Conservation (phyloP, 1,284 basidiomycete species). For the Trametes versicolor region DNA sequence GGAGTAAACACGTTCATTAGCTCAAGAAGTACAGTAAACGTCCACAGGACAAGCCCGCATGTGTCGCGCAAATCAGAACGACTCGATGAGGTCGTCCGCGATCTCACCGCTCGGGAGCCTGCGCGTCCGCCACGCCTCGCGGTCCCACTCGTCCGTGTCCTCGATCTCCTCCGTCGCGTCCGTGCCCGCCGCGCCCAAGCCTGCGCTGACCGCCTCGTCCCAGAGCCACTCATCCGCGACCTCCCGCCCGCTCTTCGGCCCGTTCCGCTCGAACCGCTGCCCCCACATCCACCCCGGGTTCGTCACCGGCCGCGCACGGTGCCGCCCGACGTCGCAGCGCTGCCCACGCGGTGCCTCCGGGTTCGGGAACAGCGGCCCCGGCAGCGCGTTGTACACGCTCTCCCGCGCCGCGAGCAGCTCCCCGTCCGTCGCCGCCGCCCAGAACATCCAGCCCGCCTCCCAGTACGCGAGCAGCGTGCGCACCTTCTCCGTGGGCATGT, state of each 20-base stretch:
- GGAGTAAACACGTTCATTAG: too few species aligned
- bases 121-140: slow-evolving; percentile 1
- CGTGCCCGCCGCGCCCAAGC: too few species aligned
- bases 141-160: background rate
- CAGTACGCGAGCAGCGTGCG: background rate
- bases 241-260: background rate
- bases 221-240: background rate
- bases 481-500: background rate
- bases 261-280: background rate
- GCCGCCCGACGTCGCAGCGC: background rate
- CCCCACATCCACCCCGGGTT: background rate
- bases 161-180: background rate
- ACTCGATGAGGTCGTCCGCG: slow-evolving; percentile 1
- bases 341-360: background rate
- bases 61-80: too few species aligned
- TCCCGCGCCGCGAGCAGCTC: background rate
- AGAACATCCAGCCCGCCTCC: background rate
- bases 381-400: background rate
- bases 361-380: background rate
- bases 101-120: slow-evolving; percentile 1
- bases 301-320: background rate
- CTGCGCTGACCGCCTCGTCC: background rate
- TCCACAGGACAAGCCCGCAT: too few species aligned
- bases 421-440: background rate
- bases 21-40: too few species aligned